These are phyloP conservation scores for Phytophthora citricola DNA, from an alignment of 352 stramenopile species.

Conservation along the genomic window DNA sequence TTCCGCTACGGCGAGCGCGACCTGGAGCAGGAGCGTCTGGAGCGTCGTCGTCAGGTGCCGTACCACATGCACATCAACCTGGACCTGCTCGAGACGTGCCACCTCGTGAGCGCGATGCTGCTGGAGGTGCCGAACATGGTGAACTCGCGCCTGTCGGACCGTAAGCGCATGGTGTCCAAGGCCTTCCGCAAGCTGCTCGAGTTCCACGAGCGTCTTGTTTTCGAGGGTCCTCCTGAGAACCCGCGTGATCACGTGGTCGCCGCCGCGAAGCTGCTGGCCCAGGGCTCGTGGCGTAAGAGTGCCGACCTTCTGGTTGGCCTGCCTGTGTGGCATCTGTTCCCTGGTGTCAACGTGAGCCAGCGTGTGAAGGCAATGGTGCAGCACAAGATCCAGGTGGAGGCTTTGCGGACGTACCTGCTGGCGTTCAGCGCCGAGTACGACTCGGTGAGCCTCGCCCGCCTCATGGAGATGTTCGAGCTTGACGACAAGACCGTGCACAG, in stretches of 20 bases:
- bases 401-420: conserved; percentile 96
- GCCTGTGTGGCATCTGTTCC: conserved; percentile 97
- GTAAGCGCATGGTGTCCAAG: conserved; percentile 93
- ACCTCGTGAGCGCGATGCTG: conserved; percentile 98
- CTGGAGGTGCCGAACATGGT: conserved; percentile 99
- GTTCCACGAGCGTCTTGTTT: conserved; percentile 93
- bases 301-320: conserved; percentile 88
- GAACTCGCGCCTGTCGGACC: conserved; percentile 78
- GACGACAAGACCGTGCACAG: conserved; percentile 96
- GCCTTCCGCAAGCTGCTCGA: conserved; percentile 95
- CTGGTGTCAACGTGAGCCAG: conserved; percentile 80
- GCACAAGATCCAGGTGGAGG: conserved; percentile 96
- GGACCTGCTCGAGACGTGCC: conserved; percentile 97
- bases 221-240: conserved; percentile 98
- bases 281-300: conserved; percentile 96
- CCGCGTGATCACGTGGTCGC: conserved; percentile 97
- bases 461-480: conserved; percentile 98
- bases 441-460: conserved; percentile 92
- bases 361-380: conserved; percentile 93
- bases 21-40: conserved; percentile 96
- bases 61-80: conserved; percentile 99
- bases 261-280: conserved; percentile 93
- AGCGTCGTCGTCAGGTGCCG: conserved; percentile 96
- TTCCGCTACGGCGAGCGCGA: conserved; percentile 95
- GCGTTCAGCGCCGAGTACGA: conserved; percentile 97